A percentile compares a stretch with the other conserved stretches of the same genome.
Conservation (phyloP, 352 stramenopile genomes). For the Pythium guiyangense region DNA sequence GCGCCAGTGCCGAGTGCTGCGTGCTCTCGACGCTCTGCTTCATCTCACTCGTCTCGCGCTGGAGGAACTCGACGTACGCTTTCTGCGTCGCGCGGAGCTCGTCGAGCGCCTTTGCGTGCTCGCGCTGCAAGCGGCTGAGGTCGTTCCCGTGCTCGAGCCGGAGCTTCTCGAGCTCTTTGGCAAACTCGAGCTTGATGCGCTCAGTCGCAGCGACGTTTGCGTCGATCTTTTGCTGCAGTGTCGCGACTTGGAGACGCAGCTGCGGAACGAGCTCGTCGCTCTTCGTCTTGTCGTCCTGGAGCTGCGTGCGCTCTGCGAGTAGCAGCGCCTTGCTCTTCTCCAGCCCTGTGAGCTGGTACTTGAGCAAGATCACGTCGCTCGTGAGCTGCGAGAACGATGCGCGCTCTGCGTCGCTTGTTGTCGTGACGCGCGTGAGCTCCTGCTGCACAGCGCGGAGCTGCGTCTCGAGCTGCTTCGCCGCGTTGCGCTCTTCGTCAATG, state of each 20-base stretch:
- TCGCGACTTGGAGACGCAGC: constrained; percentile 26
- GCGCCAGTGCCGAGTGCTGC: constrained; percentile 19
- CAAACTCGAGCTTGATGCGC: constrained; percentile 41
- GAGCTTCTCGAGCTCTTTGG: constrained; percentile 40
- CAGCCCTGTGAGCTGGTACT: constrained; percentile 37
- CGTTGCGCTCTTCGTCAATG: constrained; percentile 31
- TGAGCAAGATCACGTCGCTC: constrained; percentile 50
- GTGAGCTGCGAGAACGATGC: constrained; percentile 26
- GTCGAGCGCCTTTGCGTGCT: constrained; percentile 34
- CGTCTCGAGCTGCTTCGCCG: constrained; percentile 32
- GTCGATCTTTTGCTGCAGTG: constrained; percentile 35
- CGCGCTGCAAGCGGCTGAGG: constrained; percentile 37
- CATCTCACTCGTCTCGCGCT: constrained; percentile 35
- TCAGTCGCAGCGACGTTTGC: constrained; percentile 23
- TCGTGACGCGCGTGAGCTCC: constrained; percentile 36
- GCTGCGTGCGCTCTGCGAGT: constrained; percentile 30
- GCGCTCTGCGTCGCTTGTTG: constrained; percentile 31
- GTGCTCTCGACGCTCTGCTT: constrained; percentile 19
- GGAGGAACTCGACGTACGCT: constrained; percentile 39
- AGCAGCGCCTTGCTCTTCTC: constrained; percentile 42
- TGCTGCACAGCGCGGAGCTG: constrained; percentile 43
- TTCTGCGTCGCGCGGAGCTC: constrained; percentile 38
- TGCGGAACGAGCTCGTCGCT: constrained; percentile 26
- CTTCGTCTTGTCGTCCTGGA: constrained; percentile 31
- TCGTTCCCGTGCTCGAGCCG: constrained; percentile 28